Conservation (phyloP, 2,329 filamentous ascomycete genomes). For the Alternaria consortialis region DNA sequence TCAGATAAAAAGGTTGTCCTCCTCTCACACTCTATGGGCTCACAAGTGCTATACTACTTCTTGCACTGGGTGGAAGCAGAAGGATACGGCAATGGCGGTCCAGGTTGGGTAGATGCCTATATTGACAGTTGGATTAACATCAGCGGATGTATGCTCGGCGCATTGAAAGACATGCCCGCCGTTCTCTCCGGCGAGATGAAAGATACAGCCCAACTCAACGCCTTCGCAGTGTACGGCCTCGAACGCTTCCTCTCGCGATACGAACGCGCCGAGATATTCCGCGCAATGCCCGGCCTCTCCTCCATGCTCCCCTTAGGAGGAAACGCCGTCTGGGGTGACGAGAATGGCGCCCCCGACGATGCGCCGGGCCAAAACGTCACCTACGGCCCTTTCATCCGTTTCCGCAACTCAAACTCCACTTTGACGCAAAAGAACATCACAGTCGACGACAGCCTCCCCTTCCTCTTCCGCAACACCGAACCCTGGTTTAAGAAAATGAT, state of each 20-base stretch:
- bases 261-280: conserved; percentile 91
- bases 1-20: conserved; percentile 82
- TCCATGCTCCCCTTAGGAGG: conserved; percentile 97
- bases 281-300: conserved; percentile 94
- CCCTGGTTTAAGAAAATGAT: conserved; percentile 85
- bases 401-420: conserved; percentile 69
- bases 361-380: conserved; percentile 73
- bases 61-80: conserved; percentile 83
- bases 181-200: conserved; percentile 97
- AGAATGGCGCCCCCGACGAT: conserved; percentile 89
- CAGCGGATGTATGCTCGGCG: conserved; percentile 96
- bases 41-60: conserved; percentile 89
- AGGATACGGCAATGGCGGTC: conserved; percentile 80
- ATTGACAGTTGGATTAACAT: conserved; percentile 98
- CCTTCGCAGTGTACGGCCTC: conserved; percentile 94
- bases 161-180: conserved; percentile 88
- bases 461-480: conserved; percentile 80
- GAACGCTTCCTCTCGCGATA: conserved; percentile 93
- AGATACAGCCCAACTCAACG: conserved; percentile 94
- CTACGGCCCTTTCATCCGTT: conserved; percentile 86
- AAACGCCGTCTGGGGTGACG: conserved; percentile 92
- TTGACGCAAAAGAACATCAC: conserved; percentile 74
- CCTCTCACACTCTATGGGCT: conserved; percentile 96
- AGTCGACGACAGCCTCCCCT: conserved; percentile 76
- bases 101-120: conserved; percentile 87